Evolutionary conservation across 305 asterid species (phyloP).

Genomic region (Coffea humblotiana): DNA sequence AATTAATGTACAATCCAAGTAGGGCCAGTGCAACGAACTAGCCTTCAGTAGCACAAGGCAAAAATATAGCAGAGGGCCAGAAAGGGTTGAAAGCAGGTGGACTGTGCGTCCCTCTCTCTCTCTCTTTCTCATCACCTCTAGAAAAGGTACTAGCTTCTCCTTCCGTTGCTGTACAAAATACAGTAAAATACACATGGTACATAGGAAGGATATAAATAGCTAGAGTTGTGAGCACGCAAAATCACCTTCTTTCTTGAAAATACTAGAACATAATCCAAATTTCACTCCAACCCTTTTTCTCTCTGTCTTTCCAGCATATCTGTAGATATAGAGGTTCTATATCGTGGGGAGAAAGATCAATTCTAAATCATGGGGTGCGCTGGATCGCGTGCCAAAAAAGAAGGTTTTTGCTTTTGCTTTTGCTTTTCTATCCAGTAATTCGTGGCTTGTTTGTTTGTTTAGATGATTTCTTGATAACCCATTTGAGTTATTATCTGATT

Average conservation of each 20-base stretch:
- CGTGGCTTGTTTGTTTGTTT: not conserved
- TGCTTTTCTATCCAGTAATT: not conserved
- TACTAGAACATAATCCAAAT: not conserved
- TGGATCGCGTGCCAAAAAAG: constrained; percentile 37
- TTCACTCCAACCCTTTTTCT: not conserved
- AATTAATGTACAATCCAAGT: too few relatives aligned
- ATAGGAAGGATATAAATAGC: constrained; percentile 10
- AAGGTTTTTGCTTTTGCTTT: constrained; percentile 18
- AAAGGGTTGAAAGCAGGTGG: not conserved
- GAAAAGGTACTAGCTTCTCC: not conserved
- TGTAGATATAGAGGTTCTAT: not conserved
- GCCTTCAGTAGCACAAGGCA: not conserved
- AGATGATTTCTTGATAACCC: not conserved
- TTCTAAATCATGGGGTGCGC: constrained; percentile 34
- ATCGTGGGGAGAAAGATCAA: constrained; percentile 8
- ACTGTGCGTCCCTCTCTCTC: not conserved
- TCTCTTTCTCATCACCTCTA: not conserved
- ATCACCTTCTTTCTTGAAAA: constrained; percentile 1
- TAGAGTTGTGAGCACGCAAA: constrained; percentile 24
- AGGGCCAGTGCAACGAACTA: too few relatives aligned
- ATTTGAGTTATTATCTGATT: constrained; percentile 2
- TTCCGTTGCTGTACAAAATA: not conserved
- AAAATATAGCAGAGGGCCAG: not conserved
- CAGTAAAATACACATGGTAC: not conserved
- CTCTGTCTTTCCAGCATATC: not conserved